Conservation (phyloP, 305 asterid species). For the Fraxinus latifolia region DNA sequence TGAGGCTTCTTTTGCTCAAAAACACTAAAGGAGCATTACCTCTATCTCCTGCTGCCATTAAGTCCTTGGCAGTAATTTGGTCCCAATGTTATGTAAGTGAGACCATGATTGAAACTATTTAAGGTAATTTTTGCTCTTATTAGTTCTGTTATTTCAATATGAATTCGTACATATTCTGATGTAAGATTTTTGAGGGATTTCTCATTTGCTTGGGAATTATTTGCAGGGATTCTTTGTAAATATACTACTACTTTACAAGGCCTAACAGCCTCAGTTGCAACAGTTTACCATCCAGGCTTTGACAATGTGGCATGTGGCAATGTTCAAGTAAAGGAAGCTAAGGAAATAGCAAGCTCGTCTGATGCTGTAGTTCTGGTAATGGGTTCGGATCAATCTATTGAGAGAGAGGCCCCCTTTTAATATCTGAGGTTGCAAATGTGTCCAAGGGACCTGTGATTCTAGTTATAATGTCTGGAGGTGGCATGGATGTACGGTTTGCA, state of each 20-base stretch:
- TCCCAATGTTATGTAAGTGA: constrained; percentile 60
- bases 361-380: constrained; percentile 62
- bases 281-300: constrained; percentile 51
- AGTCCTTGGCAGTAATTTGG: constrained; percentile 70
- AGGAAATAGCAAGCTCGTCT: constrained; percentile 42
- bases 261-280: constrained; percentile 38
- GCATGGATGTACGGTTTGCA: constrained; percentile 30
- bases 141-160: not conserved
- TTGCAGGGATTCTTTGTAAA: constrained; percentile 53
- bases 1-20: constrained; percentile 72
- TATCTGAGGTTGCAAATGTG: constrained; percentile 20
- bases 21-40: constrained; percentile 60
- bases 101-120: constrained; percentile 65
- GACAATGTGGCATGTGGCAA: constrained; percentile 37
- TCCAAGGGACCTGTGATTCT: too few species aligned
- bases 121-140: not conserved
- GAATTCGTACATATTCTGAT: not conserved
- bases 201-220: not conserved
- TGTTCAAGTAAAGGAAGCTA: constrained; percentile 47
- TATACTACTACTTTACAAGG: constrained; percentile 59
- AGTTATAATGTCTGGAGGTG: too few species aligned
- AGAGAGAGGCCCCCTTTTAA: constrained; percentile 43
- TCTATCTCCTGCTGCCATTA: constrained; percentile 41
- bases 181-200: not conserved
- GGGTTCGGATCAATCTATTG: constrained; percentile 69